These are phyloP conservation scores for Chrysoporthe deuterocubensis DNA, from an alignment of 2,329 filamentous ascomycete species.

Conservation along the genomic window DNA sequence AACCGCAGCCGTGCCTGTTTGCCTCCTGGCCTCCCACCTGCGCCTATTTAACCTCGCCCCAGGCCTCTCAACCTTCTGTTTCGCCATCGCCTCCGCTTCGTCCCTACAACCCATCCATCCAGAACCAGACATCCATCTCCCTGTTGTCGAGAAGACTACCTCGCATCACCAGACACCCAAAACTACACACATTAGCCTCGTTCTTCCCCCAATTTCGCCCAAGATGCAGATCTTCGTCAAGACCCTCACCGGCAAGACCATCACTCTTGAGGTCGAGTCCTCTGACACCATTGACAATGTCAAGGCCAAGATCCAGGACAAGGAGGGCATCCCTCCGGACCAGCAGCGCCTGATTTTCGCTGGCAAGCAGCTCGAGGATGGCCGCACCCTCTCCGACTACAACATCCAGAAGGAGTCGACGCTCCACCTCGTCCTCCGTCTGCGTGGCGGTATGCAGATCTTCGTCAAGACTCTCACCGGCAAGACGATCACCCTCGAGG, in stretches of 20 bases:
- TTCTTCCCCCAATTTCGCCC: constrained; percentile 52
- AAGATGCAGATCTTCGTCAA: constrained; percentile 75
- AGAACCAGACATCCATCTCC: background rate
- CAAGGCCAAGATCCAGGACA: constrained; percentile 96
- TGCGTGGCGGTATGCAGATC: constrained; percentile 88
- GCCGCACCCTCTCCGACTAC: constrained; percentile 87
- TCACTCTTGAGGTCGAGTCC: constrained; percentile 87
- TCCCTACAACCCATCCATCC: constrained; percentile 6
- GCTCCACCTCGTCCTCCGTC: constrained; percentile 82
- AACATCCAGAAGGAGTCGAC: constrained; percentile 95
- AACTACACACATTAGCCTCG: constrained; percentile 69
- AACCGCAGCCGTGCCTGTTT: constrained; percentile 11
- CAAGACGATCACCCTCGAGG: constrained; percentile 93
- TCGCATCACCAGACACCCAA: constrained; percentile 52
- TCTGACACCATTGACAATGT: constrained; percentile 95
- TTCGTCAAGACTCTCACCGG: constrained; percentile 88
- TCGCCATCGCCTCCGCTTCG: background rate
- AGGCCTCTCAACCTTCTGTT: background rate
- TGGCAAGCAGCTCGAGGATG: constrained; percentile 95
- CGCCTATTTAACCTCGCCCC: constrained; percentile 17
- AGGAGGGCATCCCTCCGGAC: constrained; percentile 95
- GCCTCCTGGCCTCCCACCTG: constrained; percentile 1
- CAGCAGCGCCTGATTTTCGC: constrained; percentile 97
- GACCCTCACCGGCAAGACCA: constrained; percentile 91
- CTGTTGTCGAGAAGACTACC: background rate